These are phyloP conservation scores for Zygosaccharomyces kombuchaensis DNA, from an alignment of 805 yeast genomes.

Conservation along the genomic window DNA sequence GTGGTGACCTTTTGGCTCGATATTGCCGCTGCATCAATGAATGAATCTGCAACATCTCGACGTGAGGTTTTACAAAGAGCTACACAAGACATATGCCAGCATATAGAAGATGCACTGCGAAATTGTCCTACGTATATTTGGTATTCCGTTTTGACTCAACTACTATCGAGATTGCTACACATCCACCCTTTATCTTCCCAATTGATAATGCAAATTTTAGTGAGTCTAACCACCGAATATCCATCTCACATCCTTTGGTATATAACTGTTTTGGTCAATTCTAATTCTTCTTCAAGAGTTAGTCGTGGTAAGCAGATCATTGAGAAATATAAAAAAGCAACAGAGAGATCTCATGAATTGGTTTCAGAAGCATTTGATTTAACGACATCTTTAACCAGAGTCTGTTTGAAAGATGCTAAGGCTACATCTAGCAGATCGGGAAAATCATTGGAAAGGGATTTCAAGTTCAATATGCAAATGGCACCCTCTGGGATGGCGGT, in stretches of 20 bases:
- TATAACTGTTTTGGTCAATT: constrained; percentile 57
- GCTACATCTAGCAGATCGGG: constrained; percentile 25
- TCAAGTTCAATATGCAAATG: constrained; percentile 39
- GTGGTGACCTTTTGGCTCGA: constrained; percentile 91
- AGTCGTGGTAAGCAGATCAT: constrained; percentile 45
- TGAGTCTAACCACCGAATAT: constrained; percentile 54
- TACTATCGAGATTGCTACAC: constrained; percentile 74
- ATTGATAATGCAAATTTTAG: constrained; percentile 54
- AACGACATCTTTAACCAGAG: constrained; percentile 22
- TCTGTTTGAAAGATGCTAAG: constrained; percentile 28
- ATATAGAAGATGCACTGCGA: constrained; percentile 42
- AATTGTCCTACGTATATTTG: constrained; percentile 55
- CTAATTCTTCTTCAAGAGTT: constrained; percentile 46
- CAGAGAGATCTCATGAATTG: constrained; percentile 15
- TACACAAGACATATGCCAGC: constrained; percentile 45
- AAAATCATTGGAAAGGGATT: constrained; percentile 37
- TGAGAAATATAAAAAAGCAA: constrained; percentile 26
- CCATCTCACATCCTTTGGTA: constrained; percentile 85
- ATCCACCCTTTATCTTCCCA: constrained; percentile 51
- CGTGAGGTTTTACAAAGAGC: constrained; percentile 31
- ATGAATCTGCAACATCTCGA: constrained; percentile 27
- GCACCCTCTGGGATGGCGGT: constrained; percentile 57
- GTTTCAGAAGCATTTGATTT: constrained; percentile 24
- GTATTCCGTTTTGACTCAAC: constrained; percentile 82
- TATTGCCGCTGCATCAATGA: constrained; percentile 41